These are phyloP conservation scores for Pistacia atlantica DNA, from an alignment of 345 rosid genomes.

Conservation along the genomic window DNA sequence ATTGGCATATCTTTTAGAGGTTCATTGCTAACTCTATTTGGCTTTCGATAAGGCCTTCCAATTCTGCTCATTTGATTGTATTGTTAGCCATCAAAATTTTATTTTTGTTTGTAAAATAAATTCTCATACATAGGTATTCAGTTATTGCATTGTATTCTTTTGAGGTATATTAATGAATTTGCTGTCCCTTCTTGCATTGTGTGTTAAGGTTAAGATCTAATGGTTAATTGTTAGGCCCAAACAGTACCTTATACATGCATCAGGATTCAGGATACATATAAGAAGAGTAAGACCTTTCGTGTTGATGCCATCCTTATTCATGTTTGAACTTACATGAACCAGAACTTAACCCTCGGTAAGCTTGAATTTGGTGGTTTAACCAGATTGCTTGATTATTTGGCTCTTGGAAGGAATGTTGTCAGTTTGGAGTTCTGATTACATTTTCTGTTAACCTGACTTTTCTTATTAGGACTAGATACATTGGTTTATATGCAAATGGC, in stretches of 20 bases:
- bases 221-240: constrained; percentile 5
- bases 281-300: not conserved
- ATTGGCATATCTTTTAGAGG: constrained; percentile 38
- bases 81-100: constrained; percentile 25
- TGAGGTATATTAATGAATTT: constrained; percentile 13
- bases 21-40: constrained; percentile 24
- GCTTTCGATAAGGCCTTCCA: constrained; percentile 15
- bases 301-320: not conserved
- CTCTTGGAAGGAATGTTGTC: not conserved
- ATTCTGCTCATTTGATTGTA: constrained; percentile 29
- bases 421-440: not conserved
- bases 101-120: constrained; percentile 30
- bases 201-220: not conserved
- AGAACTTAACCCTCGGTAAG: not conserved
- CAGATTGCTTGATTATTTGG: not conserved
- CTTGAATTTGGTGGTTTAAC: not conserved
- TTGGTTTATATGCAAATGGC: not conserved
- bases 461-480: not conserved
- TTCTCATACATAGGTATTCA: constrained; percentile 23
- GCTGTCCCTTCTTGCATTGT: constrained; percentile 8
- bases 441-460: not conserved
- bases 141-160: constrained; percentile 31
- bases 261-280: not conserved
- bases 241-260: not conserved
- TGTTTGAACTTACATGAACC: not conserved